Base-by-base conservation (phyloP, 192 early-diverging fungal genomes). In the Entomortierella lignicola region DNA sequence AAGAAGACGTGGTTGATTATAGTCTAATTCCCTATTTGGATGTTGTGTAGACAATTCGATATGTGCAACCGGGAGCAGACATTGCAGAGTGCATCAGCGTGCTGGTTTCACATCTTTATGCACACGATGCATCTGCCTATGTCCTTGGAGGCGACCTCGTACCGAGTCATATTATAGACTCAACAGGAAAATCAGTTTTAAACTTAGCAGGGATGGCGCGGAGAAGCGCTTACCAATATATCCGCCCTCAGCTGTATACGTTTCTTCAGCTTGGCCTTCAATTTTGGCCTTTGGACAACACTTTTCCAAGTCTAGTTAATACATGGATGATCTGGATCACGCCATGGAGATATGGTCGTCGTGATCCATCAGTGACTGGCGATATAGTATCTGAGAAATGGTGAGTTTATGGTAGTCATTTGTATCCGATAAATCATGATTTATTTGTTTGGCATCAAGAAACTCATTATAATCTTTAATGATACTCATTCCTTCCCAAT, bases 281-380 rank as follows among this genome's bases (percentile, higher is more conserved):
- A 48, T 70, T 66, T 25, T 79, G 75, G 75, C 75, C 75, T 0
- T 29, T 79, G 25, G 75, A 79, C 26, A 60, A 69, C 37, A 70
- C 67, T 4, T 79, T 79, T 20, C 75, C 75, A 6, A 60, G 63
- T 11, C 57, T 79, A 11, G 26, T 79, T 25, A 67, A 70, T 39
- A 55, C 67, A 15, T 79, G 75, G 75, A 39, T 70, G 48, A 70
- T 50, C 4, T 79, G 75, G 75, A 70, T 79, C 37, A 70, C 75
- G 10, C 75, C 75, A 29, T 79, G 75, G 75, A 54, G 67, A 25
- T 79, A 66, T 48, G 75, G 75, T 37, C 60, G 67, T 11, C 66
- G 75, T 1, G 75, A 79, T 29, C 42, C 75, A 6, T 44, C 62
- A 8, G 55, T 65, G 2, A 21, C 60, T 6, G 72, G 66, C 1